Evolutionary conservation across 129 eudicot genomes (phyloP).

Genomic region (Mikania micrantha): DNA sequence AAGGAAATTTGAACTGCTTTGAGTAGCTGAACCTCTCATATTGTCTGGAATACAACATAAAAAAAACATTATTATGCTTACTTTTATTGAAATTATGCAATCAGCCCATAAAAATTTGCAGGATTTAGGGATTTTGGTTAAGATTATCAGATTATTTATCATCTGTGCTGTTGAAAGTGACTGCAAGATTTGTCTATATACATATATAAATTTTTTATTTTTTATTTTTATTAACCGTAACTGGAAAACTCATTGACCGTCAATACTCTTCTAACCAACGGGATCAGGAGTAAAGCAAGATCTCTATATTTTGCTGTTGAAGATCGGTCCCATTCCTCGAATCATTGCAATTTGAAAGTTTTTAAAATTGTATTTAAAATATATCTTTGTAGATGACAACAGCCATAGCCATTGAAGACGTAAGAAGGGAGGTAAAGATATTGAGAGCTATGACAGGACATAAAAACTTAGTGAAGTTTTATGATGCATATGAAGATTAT

Average conservation of each 20-base stretch:
- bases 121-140: neutral
- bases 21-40: neutral
- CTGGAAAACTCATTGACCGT: neutral
- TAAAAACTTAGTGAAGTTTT: constrained; percentile 65
- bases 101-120: neutral
- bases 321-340: neutral
- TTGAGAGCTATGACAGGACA: constrained; percentile 82
- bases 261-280: neutral
- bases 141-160: neutral
- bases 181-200: neutral
- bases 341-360: neutral
- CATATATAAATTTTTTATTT: no score
- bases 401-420: constrained; percentile 93
- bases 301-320: neutral
- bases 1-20: neutral
- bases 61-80: neutral
- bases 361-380: constrained; percentile 3
- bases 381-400: constrained; percentile 70
- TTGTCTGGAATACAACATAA: no score
- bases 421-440: constrained; percentile 87
- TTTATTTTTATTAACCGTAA: no score
- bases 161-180: neutral
- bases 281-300: neutral
- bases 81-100: neutral
- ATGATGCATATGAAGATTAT: constrained; percentile 82